A percentile compares a stretch with the other conserved stretches of the same genome.
Conservation (phyloP, 208 protist species). For the Acanthamoeba royreba region DNA sequence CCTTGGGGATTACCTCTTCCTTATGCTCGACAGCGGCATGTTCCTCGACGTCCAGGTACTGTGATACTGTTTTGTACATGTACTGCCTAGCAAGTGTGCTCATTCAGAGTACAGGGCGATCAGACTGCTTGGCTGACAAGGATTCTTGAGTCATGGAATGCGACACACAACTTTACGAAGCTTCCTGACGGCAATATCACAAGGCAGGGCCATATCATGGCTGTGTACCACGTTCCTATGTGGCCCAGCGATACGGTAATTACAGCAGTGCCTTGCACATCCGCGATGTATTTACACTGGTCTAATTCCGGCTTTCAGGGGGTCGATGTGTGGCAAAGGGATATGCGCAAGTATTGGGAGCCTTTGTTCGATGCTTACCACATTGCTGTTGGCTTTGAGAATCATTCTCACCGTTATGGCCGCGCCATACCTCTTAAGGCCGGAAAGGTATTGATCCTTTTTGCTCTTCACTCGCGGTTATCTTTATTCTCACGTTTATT, state of each 20-base stretch:
- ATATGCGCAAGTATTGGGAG: conserved; percentile 34
- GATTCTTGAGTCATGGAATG: background rate
- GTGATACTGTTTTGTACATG: no score
- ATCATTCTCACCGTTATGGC: conserved; percentile 8
- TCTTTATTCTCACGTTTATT: no score
- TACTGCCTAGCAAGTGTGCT: no score
- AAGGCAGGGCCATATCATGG: background rate
- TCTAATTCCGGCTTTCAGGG: background rate
- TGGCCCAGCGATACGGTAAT: background rate
- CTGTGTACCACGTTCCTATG: conserved; percentile 41
- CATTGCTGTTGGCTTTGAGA: conserved; percentile 15
- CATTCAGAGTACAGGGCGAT: background rate
- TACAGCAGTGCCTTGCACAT: no score
- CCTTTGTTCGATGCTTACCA: conserved; percentile 30
- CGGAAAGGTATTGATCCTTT: background rate
- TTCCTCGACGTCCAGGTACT: background rate
- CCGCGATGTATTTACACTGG: no score
- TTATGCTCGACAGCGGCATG: conserved; percentile 33
- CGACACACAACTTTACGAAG: background rate
- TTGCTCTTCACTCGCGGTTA: background rate
- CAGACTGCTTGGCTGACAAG: background rate
- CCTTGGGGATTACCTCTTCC: background rate
- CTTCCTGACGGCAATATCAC: background rate
- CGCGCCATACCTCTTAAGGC: background rate
- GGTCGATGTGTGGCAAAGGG: background rate